These are phyloP conservation scores for Erodium moschatum DNA, from an alignment of 441 rosid species.

Conservation along the genomic window DNA sequence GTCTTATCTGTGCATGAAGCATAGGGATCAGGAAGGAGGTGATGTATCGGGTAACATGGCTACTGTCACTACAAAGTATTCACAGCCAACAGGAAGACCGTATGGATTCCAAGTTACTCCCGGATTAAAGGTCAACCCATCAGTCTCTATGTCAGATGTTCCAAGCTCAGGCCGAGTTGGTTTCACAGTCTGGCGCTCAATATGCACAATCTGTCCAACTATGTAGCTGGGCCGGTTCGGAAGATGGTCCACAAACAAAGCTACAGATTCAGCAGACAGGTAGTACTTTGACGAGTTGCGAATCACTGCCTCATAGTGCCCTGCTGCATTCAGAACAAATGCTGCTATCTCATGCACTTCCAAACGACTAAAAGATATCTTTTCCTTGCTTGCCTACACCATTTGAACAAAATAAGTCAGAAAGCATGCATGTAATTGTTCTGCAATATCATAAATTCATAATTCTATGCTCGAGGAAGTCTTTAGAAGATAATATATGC, in stretches of 20 bases:
- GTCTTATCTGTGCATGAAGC: conserved; percentile 47
- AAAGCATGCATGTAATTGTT: neutral
- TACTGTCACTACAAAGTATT: conserved; percentile 85
- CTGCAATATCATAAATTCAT: too few relatives aligned
- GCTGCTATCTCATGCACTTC: conserved; percentile 93
- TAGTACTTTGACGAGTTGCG: conserved; percentile 67
- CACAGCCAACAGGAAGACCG: conserved; percentile 75
- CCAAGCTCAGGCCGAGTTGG: conserved; percentile 24
- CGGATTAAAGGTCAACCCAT: conserved; percentile 31
- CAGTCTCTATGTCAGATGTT: conserved; percentile 28
- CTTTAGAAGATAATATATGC: neutral
- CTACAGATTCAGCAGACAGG: conserved; percentile 83
- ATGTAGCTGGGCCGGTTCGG: conserved; percentile 70
- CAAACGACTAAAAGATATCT: conserved; percentile 72
- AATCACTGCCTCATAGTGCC: conserved; percentile 81
- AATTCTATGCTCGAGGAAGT: neutral
- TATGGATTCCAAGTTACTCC: conserved; percentile 51
- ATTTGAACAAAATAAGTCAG: neutral
- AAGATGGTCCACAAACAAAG: conserved; percentile 79
- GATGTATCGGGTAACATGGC: conserved; percentile 91
- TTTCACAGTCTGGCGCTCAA: conserved; percentile 71
- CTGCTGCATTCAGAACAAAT: conserved; percentile 67
- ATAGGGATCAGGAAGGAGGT: conserved; percentile 73
- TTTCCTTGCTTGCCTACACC: conserved; percentile 81
- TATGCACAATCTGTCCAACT: conserved; percentile 86